Percentiles rank a stretch among this genome's conserved stretches.
These are phyloP conservation scores for Fusarium paranaense DNA, from an alignment of 2,329 filamentous ascomycete species.

Conservation along the genomic window DNA sequence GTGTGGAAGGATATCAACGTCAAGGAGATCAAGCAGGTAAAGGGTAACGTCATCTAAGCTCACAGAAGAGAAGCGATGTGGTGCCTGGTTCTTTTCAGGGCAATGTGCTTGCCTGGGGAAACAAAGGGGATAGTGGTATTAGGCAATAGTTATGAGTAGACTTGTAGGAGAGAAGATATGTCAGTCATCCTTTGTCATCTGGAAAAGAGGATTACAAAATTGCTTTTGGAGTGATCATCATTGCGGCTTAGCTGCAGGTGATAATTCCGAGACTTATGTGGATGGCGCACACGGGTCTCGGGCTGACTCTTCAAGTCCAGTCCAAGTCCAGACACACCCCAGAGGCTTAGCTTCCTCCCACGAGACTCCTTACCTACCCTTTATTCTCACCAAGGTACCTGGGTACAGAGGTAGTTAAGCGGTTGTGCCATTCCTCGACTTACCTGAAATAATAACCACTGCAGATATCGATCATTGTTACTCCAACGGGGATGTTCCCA, in stretches of 20 bases:
- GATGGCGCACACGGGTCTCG: background rate
- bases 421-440: background rate
- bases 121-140: background rate
- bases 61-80: background rate
- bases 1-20: slow-evolving; percentile 30
- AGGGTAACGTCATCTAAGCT: slow-evolving; percentile 18
- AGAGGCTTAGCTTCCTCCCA: background rate
- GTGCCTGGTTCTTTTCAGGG: no score
- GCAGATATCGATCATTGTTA: background rate
- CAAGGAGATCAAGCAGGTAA: slow-evolving; percentile 23
- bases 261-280: background rate
- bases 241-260: background rate
- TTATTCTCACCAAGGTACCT: background rate
- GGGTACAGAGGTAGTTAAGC: background rate
- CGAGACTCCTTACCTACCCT: background rate
- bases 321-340: background rate
- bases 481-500: background rate
- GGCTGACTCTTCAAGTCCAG: background rate
- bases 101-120: background rate
- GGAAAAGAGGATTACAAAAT: background rate
- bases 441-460: background rate
- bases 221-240: background rate
- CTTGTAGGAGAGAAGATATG: background rate
- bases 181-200: background rate
- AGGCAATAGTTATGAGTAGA: background rate